Evolutionary conservation across 1,284 basidiomycete species (phyloP), one percentile per base, ranked within the genome.

Genomic region (Cutaneotrichosporon arboriforme): DNA sequence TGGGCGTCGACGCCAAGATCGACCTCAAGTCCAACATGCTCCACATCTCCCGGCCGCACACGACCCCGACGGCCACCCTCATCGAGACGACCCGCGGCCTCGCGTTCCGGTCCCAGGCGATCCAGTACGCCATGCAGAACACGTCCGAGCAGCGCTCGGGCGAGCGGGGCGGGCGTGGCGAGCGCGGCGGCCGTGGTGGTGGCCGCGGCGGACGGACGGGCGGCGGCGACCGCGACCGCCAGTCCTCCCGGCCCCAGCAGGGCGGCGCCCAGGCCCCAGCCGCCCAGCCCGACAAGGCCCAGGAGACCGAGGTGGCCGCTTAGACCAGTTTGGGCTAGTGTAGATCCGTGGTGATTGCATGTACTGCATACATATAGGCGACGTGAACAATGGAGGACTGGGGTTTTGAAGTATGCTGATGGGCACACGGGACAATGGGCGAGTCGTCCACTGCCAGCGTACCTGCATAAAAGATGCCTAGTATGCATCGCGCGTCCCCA

Each of bases 21-120:
- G 93, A 97, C 75, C 81, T 97, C 39, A 49, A 49, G 49, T 59
- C 43, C 88, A 94, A 97, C 72, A 88, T 94, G 68, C 94, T 97
- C 65, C 87, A 93, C 76, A 97, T 97, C 75, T 87, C 90, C 74
- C 84, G 91, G 35, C 87, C 90, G 13, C 84, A 88, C 54, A 81
- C 88, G 43, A 90, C 92, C 9, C 85, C 96, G 23, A 96, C 96
- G 74, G 94, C 97, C 70, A 83, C 87, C 9, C 86, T 97, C 64
- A 97, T 97, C 67, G 94, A 97, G 74, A 94, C 92, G 75, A 96
- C 93, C 2, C 85, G 91, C 48, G 90, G 91, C 23, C 81, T 97
- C 52, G 85, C 90, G 4, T 85, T 94, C 78, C 84, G 91, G 57
- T 92, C 91, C 2, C 89, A 93, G 70, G 90, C 90, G 4, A 78